Percentiles rank a stretch among this genome's conserved stretches.
These are phyloP conservation scores for Gymnopus androsaceus DNA, from an alignment of 1,284 basidiomycete genomes.

Conservation along the genomic window DNA sequence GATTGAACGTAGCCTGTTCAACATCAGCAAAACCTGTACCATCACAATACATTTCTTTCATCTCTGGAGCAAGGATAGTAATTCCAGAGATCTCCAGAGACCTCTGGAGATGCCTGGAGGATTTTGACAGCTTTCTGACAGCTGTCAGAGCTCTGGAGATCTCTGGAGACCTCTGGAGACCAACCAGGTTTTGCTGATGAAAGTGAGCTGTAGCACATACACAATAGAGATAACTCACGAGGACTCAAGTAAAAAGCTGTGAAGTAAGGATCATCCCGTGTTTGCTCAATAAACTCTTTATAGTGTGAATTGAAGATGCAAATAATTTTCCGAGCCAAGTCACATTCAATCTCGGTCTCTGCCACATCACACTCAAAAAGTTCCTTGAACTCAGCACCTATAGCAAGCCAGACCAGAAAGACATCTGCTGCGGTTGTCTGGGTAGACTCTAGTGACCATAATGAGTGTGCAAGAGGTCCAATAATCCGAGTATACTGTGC, in stretches of 20 bases:
- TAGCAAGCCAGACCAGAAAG: conserved; percentile 32
- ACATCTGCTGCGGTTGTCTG: conserved; percentile 30
- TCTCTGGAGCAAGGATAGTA: no score
- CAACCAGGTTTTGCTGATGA: no score
- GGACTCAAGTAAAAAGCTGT: conserved; percentile 26
- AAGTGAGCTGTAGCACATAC: background rate
- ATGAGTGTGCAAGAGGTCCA: conserved; percentile 25
- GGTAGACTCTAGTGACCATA: conserved; percentile 32
- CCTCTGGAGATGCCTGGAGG: no score
- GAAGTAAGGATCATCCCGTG: conserved; percentile 23
- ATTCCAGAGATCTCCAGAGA: no score
- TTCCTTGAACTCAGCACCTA: conserved; percentile 22
- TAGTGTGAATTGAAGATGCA: conserved; percentile 23
- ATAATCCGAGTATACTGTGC: conserved; percentile 23
- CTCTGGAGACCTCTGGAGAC: no score
- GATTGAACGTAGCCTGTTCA: background rate
- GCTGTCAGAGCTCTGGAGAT: no score
- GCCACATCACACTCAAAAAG: conserved; percentile 16
- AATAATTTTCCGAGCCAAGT: conserved; percentile 12
- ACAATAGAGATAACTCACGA: conserved; percentile 16
- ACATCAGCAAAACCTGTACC: no score
- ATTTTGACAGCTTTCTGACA: no score
- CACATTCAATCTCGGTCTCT: conserved; percentile 7
- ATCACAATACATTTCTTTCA: no score
- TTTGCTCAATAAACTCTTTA: conserved; percentile 17